These are phyloP conservation scores for Zoysia japonica DNA, from an alignment of 176 grass and related monocot species.

Conservation along the genomic window DNA sequence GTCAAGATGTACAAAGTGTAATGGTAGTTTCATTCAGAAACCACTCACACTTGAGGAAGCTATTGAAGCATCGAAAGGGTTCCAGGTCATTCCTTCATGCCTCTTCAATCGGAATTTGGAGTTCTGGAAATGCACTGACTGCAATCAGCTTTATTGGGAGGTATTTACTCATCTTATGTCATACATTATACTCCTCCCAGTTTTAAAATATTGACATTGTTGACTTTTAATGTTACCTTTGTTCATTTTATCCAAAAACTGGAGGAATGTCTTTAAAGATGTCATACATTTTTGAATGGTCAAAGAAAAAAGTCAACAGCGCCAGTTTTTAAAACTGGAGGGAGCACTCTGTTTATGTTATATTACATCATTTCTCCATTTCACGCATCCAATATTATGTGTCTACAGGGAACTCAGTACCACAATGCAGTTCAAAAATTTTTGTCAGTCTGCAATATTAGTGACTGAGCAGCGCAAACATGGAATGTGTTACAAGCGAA, in stretches of 20 bases:
- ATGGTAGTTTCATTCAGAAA: slow-evolving; percentile 96
- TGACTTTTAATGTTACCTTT: no score
- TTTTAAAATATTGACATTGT: no score
- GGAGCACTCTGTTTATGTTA: neutral
- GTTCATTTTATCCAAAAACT: no score
- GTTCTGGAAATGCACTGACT: slow-evolving; percentile 94
- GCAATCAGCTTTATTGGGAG: slow-evolving; percentile 98
- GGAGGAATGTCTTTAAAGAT: no score
- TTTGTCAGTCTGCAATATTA: slow-evolving; percentile 82
- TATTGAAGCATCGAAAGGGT: slow-evolving; percentile 85
- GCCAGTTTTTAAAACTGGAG: no score
- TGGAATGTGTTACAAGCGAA: neutral
- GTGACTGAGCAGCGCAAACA: slow-evolving; percentile 49
- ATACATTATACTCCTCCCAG: neutral
- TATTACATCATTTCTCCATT: neutral
- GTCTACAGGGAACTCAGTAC: slow-evolving; percentile 86
- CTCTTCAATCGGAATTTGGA: slow-evolving; percentile 87
- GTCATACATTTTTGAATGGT: no score
- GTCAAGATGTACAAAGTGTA: slow-evolving; percentile 99
- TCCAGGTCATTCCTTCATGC: slow-evolving; percentile 85
- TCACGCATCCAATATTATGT: slow-evolving; percentile 21
- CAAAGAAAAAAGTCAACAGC: no score
- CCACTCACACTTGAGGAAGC: slow-evolving; percentile 84
- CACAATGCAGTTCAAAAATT: slow-evolving; percentile 90
- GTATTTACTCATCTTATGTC: slow-evolving; percentile 44